These are phyloP conservation scores for Xylariaceae sp. DNA, from an alignment of 2,329 filamentous ascomycete species.

Conservation along the genomic window DNA sequence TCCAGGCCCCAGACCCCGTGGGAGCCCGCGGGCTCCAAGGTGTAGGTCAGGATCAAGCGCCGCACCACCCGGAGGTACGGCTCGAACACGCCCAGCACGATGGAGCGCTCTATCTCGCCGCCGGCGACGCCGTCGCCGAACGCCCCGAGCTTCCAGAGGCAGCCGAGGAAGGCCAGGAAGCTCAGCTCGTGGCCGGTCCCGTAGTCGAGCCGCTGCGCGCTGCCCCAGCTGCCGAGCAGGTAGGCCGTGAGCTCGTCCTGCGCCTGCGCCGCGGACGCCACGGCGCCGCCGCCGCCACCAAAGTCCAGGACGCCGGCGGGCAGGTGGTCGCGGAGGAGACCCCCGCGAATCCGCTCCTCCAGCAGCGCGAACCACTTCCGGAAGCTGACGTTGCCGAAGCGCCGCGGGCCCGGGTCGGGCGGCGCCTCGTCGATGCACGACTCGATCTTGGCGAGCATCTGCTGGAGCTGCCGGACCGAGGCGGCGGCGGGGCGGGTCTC, in stretches of 20 bases:
- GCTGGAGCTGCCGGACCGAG: slow-evolving; percentile 56
- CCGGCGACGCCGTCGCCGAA: slow-evolving; percentile 53
- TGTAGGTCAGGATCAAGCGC: slow-evolving; percentile 81
- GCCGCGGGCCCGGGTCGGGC: slow-evolving; percentile 74
- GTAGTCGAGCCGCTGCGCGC: slow-evolving; percentile 82
- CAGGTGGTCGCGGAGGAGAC: slow-evolving; percentile 50
- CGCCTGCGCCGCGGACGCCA: slow-evolving; percentile 41
- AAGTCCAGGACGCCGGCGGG: slow-evolving; percentile 29
- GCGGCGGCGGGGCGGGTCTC: slow-evolving; percentile 36
- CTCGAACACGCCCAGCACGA: slow-evolving; percentile 77
- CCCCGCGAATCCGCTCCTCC: slow-evolving; percentile 47
- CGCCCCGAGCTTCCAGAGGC: slow-evolving; percentile 81
- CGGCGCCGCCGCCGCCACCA: slow-evolving; percentile 11
- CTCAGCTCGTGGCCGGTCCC: slow-evolving; percentile 94
- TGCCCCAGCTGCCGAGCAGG: slow-evolving; percentile 80
- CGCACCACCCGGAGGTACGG: slow-evolving; percentile 69
- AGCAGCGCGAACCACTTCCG: slow-evolving; percentile 72
- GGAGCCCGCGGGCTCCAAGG: slow-evolving; percentile 87
- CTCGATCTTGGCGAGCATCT: slow-evolving; percentile 57
- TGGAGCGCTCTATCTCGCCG: slow-evolving; percentile 62
- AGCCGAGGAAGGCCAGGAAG: slow-evolving; percentile 84
- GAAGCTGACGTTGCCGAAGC: slow-evolving; percentile 91
- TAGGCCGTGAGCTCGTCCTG: slow-evolving; percentile 69
- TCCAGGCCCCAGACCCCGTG: slow-evolving; percentile 99
- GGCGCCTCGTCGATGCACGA: slow-evolving; percentile 69